Base-by-base conservation (phyloP, 805 yeast genomes). In the Cyberlindnera mississippiensis region DNA sequence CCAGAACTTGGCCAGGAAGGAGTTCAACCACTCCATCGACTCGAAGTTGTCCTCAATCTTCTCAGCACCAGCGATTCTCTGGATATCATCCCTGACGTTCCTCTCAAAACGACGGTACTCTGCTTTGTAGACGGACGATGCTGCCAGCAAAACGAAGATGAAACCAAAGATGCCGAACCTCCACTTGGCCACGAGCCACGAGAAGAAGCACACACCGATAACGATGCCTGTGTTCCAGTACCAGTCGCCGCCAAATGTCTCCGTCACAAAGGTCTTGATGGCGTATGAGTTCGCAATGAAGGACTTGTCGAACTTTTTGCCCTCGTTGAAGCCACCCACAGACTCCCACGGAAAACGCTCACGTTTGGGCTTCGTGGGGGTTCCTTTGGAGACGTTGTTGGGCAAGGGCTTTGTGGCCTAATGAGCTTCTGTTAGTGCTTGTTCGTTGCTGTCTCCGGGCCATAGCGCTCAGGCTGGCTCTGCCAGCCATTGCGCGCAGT, bases 21-120 rank as follows among this genome's bases (percentile, higher is more conserved):
- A 75, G 55, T 85, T 85, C 54, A 85, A 61, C 95, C 95, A 85
- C 45, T 81, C 78, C 78, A 85, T 83, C 8, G 90, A 80, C 64
- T 85, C 95, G 41, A 72, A 59, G 52, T 72, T 75, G 36, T 75
- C 71, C 44, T 80, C 85, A 47, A 85, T 65, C 30, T 79, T 69
- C 58, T 82, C 85, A 37, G 71, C 67, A n/a, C 87, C 76, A 20
- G 73, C 68, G 35, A 74, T 62, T 66, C 95, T 75, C 39, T 73
- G 67, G 75, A 85, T 74, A 59, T 85, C 95, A 63, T 85, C 95
- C 48, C 88, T 71, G 28, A 84, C 68, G 53, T 85, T 77, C 50
- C 87, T 69, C 58, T 80, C 80, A 59, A 85, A 84, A 56, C 95
- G 75, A 56, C 91, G 75, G 52, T 80, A 78, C 61, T 85, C 93